These are phyloP conservation scores for Quaeritorhiza haematococci DNA, from an alignment of 371 early-diverging fungal species.

Conservation along the genomic window DNA sequence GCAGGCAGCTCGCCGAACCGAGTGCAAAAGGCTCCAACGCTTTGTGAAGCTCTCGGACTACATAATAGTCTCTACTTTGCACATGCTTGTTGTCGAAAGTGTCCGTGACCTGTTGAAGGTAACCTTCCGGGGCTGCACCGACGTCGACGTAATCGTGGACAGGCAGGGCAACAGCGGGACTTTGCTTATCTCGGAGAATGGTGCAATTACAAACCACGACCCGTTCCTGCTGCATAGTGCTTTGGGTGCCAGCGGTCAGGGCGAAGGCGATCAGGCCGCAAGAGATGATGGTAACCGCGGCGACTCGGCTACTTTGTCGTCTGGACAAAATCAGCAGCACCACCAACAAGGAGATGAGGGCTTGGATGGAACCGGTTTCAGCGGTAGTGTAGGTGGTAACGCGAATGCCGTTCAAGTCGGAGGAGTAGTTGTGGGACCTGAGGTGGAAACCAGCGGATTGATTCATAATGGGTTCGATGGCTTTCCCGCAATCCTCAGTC, in stretches of 20 bases:
- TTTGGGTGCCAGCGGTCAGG: too few species aligned
- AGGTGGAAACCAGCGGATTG: slow-evolving; percentile 39
- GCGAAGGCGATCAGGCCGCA: not conserved
- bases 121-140: slow-evolving; percentile 37
- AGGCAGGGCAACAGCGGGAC: too few species aligned
- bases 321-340: too few species aligned
- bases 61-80: slow-evolving; percentile 41
- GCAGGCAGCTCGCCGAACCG: slow-evolving; percentile 48
- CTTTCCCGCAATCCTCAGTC: slow-evolving; percentile 38
- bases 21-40: slow-evolving; percentile 43
- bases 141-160: slow-evolving; percentile 43
- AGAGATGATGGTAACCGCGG: slow-evolving; percentile 3
- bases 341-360: not conserved
- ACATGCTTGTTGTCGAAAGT: slow-evolving; percentile 37
- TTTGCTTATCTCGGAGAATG: slow-evolving; percentile 21
- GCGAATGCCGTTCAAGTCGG: slow-evolving; percentile 36
- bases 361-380: not conserved
- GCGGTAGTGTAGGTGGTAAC: not conserved
- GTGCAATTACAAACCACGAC: slow-evolving; percentile 20
- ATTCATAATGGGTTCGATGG: slow-evolving; percentile 41
- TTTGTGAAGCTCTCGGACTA: slow-evolving; percentile 55
- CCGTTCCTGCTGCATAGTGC: too few species aligned
- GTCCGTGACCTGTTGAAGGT: slow-evolving; percentile 31
- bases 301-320: too few species aligned
- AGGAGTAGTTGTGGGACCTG: slow-evolving; percentile 39